Conservation (phyloP, 2,329 filamentous ascomycete species). For the Talaromyces amestolkiae region DNA sequence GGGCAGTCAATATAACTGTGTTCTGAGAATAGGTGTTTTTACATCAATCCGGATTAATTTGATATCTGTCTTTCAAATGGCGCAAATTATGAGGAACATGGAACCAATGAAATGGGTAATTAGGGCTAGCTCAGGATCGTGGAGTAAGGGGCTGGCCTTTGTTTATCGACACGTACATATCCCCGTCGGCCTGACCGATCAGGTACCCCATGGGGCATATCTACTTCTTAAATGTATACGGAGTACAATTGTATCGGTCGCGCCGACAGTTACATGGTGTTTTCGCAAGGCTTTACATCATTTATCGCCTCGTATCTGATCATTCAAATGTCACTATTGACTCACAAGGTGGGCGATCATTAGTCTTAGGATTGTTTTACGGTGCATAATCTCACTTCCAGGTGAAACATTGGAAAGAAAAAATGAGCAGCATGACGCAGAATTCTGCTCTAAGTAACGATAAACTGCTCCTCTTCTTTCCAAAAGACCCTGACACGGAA, state of each 20-base stretch:
- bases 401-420: neutral
- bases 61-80: neutral
- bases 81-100: neutral
- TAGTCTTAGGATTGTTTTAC: neutral
- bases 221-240: no score
- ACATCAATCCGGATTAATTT: neutral
- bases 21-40: neutral
- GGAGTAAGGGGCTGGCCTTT: neutral
- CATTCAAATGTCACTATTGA: neutral
- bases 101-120: neutral
- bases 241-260: neutral
- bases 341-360: neutral
- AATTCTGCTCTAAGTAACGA: neutral
- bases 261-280: neutral
- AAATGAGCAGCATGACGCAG: neutral
- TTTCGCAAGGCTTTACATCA: neutral
- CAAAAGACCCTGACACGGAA: neutral
- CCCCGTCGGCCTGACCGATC: neutral
- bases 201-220: neutral
- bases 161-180: neutral
- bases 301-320: neutral
- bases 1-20: neutral
- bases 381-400: neutral
- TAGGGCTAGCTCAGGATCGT: neutral
- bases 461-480: constrained; percentile 3